Conservation (phyloP, 208 protist species). For the Leptomonas seymouri region DNA sequence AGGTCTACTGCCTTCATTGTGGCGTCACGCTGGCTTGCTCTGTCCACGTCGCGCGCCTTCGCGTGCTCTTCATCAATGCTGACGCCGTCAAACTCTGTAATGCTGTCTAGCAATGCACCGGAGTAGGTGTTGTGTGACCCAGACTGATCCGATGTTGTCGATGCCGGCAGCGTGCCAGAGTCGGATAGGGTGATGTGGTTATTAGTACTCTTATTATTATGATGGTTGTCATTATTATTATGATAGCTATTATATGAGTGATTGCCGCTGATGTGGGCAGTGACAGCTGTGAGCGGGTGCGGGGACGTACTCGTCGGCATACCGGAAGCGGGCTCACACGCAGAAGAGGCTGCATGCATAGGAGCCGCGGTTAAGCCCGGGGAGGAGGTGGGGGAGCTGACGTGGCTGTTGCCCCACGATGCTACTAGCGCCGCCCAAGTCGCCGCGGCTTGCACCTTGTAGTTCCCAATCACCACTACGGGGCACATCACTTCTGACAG, state of each 20-base stretch:
- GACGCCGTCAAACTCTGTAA: slow-evolving; percentile 13
- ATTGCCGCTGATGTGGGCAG: neutral
- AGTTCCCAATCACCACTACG: slow-evolving; percentile 17
- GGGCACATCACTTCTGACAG: slow-evolving; percentile 34
- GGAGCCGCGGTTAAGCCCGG: slow-evolving; percentile 1
- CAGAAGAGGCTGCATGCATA: neutral
- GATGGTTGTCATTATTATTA: neutral
- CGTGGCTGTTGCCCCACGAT: neutral
- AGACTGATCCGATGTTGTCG: slow-evolving; percentile 5
- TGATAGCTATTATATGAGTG: neutral
- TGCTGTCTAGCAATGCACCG: slow-evolving; percentile 9
- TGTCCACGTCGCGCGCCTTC: slow-evolving; percentile 2
- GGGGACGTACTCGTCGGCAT: neutral
- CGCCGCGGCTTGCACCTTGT: slow-evolving; percentile 5
- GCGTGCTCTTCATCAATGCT: slow-evolving; percentile 16
- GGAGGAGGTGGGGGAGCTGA: neutral
- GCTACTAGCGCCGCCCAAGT: slow-evolving; percentile 12
- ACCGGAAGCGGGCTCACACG: slow-evolving; percentile 1
- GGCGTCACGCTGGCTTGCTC: slow-evolving; percentile 3
- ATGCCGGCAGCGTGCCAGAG: neutral
- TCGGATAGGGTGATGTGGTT: neutral
- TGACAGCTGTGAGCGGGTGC: neutral
- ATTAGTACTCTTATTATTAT: neutral
- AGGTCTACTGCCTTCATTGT: neutral
- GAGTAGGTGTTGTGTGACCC: neutral